Evolutionary conservation across 345 rosid species (phyloP).

Genomic region (Salix viminalis): DNA sequence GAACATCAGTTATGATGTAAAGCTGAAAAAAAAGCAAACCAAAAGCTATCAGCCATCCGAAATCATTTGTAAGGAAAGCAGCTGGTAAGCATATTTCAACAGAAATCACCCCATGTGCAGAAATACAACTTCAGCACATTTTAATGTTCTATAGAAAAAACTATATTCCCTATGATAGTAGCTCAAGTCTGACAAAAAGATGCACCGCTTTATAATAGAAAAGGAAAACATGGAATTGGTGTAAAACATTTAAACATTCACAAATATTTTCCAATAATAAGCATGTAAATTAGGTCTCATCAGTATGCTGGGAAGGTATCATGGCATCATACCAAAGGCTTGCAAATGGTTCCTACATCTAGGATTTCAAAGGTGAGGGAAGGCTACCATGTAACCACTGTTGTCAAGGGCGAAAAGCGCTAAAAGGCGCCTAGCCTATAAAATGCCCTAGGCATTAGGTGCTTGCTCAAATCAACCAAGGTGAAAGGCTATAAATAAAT

Average conservation of each 20-base stretch:
- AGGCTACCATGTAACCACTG: background rate
- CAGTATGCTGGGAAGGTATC: background rate
- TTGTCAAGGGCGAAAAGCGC: too few species aligned
- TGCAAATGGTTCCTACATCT: background rate
- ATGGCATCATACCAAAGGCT: background rate
- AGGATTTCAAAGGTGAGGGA: background rate
- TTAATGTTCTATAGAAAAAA: background rate
- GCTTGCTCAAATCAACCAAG: too few species aligned
- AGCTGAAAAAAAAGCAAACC: background rate
- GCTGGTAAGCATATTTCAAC: background rate
- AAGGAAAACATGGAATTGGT: background rate
- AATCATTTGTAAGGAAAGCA: background rate
- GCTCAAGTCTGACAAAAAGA: background rate
- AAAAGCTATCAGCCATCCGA: background rate
- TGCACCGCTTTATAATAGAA: background rate
- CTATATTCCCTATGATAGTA: too few species aligned
- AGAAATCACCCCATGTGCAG: background rate
- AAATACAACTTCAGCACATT: background rate
- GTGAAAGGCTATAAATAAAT: too few species aligned
- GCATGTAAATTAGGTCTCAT: background rate
- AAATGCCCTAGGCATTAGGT: too few species aligned
- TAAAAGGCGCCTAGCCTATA: too few species aligned
- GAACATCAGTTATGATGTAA: background rate
- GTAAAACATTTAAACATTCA: background rate
- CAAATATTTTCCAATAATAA: background rate